Percentiles rank a stretch among this genome's conserved stretches.
phyloP scores from a whole-genome alignment of 495 filamentous ascomycete species.

The Glonium stellatum region DNA sequence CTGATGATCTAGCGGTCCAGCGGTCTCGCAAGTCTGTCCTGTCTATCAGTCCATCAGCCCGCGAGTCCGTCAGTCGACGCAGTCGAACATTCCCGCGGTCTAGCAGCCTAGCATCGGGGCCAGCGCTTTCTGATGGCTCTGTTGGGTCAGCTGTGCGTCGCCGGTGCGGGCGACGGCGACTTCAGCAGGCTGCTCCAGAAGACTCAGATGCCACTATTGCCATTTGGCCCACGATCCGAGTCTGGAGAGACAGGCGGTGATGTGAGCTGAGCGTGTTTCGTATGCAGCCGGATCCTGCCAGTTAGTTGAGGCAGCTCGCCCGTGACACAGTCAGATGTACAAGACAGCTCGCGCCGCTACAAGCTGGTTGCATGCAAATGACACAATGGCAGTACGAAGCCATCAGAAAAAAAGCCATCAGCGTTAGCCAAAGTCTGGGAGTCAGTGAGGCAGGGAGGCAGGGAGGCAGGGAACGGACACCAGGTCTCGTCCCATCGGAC shows the following conservation, averaged over 20 bases:
- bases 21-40: too few species aligned
- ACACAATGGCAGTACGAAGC: constrained; percentile 19
- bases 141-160: constrained; percentile 22
- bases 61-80: too few species aligned
- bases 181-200: neutral
- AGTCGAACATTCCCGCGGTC: too few species aligned
- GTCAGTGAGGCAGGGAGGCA: too few species aligned
- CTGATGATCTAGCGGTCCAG: too few species aligned
- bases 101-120: neutral
- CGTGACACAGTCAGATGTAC: constrained; percentile 20
- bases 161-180: constrained; percentile 8
- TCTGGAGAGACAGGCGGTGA: neutral
- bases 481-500: constrained; percentile 14
- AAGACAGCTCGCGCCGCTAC: neutral
- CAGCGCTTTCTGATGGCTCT: constrained; percentile 7
- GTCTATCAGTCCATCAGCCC: too few species aligned
- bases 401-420: neutral
- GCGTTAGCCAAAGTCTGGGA: too few species aligned
- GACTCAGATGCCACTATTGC: constrained; percentile 2
- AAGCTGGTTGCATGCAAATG: constrained; percentile 20
- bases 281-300: constrained; percentile 13
- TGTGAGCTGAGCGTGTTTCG: constrained; percentile 23
- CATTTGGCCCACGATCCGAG: constrained; percentile 7
- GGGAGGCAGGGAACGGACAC: constrained; percentile 15
- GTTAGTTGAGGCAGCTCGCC: neutral